Evolutionary conservation across 2,329 filamentous ascomycete genomes (phyloP).

Genomic region (Xylariomycetidae sp.): DNA sequence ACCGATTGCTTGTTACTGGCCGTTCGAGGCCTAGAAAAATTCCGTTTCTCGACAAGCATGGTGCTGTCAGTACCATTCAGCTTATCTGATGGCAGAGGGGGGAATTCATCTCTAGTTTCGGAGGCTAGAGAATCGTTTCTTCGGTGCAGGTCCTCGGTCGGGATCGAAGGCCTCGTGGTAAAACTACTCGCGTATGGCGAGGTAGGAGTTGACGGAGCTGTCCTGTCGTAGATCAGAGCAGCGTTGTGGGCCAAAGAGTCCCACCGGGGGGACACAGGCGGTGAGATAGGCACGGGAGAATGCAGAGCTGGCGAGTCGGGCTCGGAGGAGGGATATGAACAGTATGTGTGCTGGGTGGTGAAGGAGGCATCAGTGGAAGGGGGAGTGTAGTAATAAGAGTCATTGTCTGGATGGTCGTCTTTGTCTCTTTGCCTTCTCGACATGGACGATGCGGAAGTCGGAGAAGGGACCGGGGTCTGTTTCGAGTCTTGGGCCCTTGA

Average conservation of each 20-base stretch:
- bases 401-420: constrained; percentile 5
- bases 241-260: constrained; percentile 34
- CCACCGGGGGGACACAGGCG: constrained; percentile 40
- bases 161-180: constrained; percentile 13
- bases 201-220: constrained; percentile 15
- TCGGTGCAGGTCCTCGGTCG: constrained; percentile 14
- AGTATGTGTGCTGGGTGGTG: constrained; percentile 10
- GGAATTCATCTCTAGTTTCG: constrained; percentile 21
- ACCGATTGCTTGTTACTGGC: constrained; percentile 43
- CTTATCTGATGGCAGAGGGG: constrained; percentile 17
- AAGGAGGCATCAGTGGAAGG: constrained; percentile 9
- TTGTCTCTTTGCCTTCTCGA: constrained; percentile 3
- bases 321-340: constrained; percentile 9
- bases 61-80: constrained; percentile 27
- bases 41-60: constrained; percentile 43
- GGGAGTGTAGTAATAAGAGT: constrained; percentile 11
- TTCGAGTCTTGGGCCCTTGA: constrained; percentile 18
- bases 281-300: constrained; percentile 12
- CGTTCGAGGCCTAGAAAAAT: constrained; percentile 58
- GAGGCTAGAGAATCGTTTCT: constrained; percentile 16
- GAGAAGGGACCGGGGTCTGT: constrained; percentile 19
- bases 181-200: constrained; percentile 16
- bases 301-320: constrained; percentile 10
- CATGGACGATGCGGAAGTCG: constrained; percentile 1
- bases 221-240: constrained; percentile 20